These are phyloP conservation scores for Globisporangium camurandrum DNA, from an alignment of 352 stramenopile species.

Conservation along the genomic window DNA sequence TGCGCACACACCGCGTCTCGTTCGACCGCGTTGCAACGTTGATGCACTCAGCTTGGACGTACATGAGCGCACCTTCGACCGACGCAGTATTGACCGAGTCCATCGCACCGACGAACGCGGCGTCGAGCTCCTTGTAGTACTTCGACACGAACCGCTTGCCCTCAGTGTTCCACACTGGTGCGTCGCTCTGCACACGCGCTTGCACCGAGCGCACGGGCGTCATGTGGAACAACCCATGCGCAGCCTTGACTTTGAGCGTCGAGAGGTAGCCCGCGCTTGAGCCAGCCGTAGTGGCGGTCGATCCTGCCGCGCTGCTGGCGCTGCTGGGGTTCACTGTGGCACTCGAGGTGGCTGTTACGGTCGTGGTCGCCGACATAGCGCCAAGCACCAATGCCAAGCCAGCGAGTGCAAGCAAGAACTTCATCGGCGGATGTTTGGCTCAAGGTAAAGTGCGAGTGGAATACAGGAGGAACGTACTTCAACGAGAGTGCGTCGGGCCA, in stretches of 20 bases:
- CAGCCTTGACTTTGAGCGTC: slow-evolving; percentile 11
- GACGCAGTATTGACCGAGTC: slow-evolving; percentile 80
- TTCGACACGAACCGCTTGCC: slow-evolving; percentile 53
- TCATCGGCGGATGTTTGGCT: slow-evolving; percentile 3
- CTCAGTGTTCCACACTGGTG: slow-evolving; percentile 41
- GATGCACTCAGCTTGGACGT: slow-evolving; percentile 81
- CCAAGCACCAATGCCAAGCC: slow-evolving; percentile 13
- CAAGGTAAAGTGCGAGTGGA: neutral
- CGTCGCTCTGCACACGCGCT: slow-evolving; percentile 63
- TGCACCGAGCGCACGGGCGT: slow-evolving; percentile 61
- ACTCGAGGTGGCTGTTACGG: slow-evolving; percentile 11
- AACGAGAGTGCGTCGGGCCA: neutral
- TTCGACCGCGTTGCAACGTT: slow-evolving; percentile 63
- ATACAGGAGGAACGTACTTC: neutral
- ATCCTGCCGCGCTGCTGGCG: slow-evolving; percentile 6
- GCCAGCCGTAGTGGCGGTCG: slow-evolving; percentile 2
- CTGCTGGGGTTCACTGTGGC: slow-evolving; percentile 8
- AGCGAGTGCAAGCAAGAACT: slow-evolving; percentile 6
- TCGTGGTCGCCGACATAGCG: slow-evolving; percentile 8
- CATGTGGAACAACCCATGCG: slow-evolving; percentile 52
- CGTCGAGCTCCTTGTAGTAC: slow-evolving; percentile 44
- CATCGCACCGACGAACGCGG: slow-evolving; percentile 50
- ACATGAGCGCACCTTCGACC: slow-evolving; percentile 82
- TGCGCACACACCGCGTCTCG: slow-evolving; percentile 47
- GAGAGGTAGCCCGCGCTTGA: slow-evolving; percentile 11